Percentiles rank a stretch among this genome's conserved stretches.
phyloP scores from a whole-genome alignment of 768 basidiomycete genomes.

The Crucibulum laeve region DNA sequence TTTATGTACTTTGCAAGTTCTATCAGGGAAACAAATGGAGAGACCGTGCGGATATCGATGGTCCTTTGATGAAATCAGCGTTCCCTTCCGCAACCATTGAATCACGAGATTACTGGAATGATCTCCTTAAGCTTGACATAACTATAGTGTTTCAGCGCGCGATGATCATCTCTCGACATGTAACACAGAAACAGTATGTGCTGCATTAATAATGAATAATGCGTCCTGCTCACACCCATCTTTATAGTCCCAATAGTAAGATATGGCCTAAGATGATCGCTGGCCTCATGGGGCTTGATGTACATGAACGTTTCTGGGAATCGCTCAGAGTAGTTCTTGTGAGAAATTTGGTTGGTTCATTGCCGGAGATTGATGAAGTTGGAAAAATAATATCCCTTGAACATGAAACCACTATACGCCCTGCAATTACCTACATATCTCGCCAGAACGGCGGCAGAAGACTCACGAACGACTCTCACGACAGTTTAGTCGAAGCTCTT shows the following conservation, averaged over 20 bases:
- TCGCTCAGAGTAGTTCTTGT: background rate
- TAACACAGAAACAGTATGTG: background rate
- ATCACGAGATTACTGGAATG: background rate
- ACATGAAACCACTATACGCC: background rate
- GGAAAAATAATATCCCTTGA: background rate
- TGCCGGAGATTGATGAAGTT: background rate
- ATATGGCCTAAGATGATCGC: background rate
- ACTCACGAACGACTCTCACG: slow-evolving; percentile 15
- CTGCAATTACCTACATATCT: slow-evolving; percentile 3
- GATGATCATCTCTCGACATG: background rate
- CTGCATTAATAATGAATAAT: background rate
- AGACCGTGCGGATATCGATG: background rate
- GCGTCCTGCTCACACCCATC: background rate
- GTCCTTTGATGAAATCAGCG: background rate
- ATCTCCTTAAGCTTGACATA: background rate
- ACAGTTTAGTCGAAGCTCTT: slow-evolving; percentile 16
- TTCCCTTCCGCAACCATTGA: background rate
- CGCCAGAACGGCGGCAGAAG: slow-evolving; percentile 6
- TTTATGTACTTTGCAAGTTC: background rate
- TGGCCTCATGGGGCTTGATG: background rate
- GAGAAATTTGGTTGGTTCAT: background rate
- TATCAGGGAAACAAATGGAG: background rate
- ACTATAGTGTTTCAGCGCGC: background rate
- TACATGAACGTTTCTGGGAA: background rate
- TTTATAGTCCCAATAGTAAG: background rate